Base-by-base conservation (phyloP, 805 yeast genomes). In the Saturnispora bothae region DNA sequence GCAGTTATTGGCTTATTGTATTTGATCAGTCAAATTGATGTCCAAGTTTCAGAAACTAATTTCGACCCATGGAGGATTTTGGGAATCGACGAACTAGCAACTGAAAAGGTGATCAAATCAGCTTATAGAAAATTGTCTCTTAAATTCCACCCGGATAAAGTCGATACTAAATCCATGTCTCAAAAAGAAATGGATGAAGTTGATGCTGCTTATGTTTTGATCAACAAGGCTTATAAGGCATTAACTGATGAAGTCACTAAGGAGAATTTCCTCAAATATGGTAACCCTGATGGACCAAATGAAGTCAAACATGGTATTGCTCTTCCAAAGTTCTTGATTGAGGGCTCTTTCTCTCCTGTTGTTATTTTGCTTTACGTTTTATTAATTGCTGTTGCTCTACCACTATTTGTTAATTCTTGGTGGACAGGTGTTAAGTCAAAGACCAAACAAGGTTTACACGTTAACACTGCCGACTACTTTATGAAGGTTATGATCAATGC, bases 281-380 rank as follows among this genome's bases (percentile, higher is more conserved):
- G 99, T 35, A 95, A 94, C 56, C 99, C 99, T 4, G 99, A 92
- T 63, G 98, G 98, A 31, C 95, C 94, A 30, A 95, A 84, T 59
- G 83, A 83, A 20, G 69, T 80, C 15, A 65, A 80, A 16, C 96
- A 85, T 56, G 98, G 98, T 44, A 86, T 92, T 58, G 99, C 97
- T 0, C 63, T 92, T 47, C 99, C 99, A 23, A 78, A 81, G 55
- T 85, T 83, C 61, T 68, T 92, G 44, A 83, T 94, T 22, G 95
- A 85, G 46, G 86, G 94, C 31, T 69, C 76, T 41, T 77, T 78
- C 17, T 78, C 94, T 4, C 49, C 80, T 17, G 64, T 85, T 43
- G 61, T 82, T 20, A 69, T 79, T 13, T 57, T 72, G 2, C 47
- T 69, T 4, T 92, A 92, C 57, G 73, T 85, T 36, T 46, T 72